These are phyloP conservation scores for Verticillium longisporum DNA, from an alignment of 2,329 filamentous ascomycete species.

Conservation along the genomic window DNA sequence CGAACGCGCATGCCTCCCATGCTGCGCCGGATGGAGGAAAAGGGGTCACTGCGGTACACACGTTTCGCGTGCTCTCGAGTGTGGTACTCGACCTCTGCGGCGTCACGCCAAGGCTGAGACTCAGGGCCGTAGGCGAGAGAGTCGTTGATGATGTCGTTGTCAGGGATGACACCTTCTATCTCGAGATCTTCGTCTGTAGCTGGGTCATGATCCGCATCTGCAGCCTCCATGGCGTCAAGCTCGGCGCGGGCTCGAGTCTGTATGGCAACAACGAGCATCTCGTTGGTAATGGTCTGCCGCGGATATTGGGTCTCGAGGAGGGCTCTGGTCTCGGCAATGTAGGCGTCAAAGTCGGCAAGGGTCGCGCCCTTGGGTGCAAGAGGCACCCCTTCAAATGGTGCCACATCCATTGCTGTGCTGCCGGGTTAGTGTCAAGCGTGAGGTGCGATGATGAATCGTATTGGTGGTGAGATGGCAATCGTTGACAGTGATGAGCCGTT, in stretches of 20 bases:
- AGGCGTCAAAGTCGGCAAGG: not conserved
- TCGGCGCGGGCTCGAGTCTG: not conserved
- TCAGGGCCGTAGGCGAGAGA: constrained; percentile 1
- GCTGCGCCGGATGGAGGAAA: not conserved
- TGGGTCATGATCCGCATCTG: not conserved
- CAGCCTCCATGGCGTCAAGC: not conserved
- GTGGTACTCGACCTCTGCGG: not conserved
- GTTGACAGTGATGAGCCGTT: no score
- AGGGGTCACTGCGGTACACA: not conserved
- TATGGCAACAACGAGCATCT: constrained; percentile 1
- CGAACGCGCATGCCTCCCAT: constrained; percentile 7
- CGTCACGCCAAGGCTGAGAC: not conserved
- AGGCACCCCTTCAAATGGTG: not conserved
- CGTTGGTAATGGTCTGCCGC: not conserved
- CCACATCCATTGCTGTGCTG: not conserved
- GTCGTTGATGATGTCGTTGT: constrained; percentile 2
- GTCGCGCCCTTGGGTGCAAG: not conserved
- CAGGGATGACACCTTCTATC: not conserved
- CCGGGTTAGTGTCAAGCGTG: not conserved
- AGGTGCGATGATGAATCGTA: not conserved
- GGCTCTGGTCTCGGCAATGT: not conserved
- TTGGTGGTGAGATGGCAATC: not conserved
- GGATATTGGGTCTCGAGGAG: not conserved
- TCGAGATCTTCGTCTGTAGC: constrained; percentile 1
- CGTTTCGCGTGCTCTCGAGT: not conserved